Percentiles rank a stretch among this genome's conserved stretches.
phyloP scores from a whole-genome alignment of 768 basidiomycete genomes.

The Lactarius pseudohatsudake region DNA sequence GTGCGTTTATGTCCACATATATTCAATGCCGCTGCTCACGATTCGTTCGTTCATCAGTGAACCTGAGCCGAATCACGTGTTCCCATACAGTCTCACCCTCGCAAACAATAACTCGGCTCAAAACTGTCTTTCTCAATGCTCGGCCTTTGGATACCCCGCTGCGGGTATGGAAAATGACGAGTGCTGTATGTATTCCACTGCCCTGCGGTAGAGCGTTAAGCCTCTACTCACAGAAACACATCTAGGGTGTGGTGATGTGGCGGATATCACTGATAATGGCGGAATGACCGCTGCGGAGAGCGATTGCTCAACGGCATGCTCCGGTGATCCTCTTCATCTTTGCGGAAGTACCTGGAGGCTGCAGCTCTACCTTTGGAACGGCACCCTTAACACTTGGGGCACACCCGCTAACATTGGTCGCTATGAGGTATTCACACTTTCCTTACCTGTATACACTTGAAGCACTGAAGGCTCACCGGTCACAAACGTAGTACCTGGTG shows the following conservation, averaged over 20 bases:
- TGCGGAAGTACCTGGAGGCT: conserved; percentile 62
- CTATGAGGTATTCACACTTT: conserved; percentile 57
- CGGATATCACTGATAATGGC: conserved; percentile 45
- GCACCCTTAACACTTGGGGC: conserved; percentile 57
- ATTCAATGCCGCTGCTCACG: neutral
- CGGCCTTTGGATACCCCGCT: conserved; percentile 68
- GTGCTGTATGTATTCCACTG: conserved; percentile 56
- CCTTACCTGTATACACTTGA: neutral
- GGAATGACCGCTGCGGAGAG: conserved; percentile 38
- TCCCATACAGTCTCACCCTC: conserved; percentile 61
- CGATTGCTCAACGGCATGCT: conserved; percentile 53
- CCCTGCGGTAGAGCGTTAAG: neutral
- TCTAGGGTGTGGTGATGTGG: conserved; percentile 68
- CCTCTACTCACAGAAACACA: conserved; percentile 4
- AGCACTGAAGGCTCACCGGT: neutral
- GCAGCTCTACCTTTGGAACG: conserved; percentile 38
- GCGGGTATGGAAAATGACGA: conserved; percentile 70
- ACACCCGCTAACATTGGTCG: conserved; percentile 61
- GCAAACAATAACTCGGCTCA: conserved; percentile 61
- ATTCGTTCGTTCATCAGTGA: conserved; percentile 43
- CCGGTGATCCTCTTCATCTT: conserved; percentile 70
- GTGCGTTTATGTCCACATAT: conserved; percentile 40
- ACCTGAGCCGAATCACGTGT: conserved; percentile 43
- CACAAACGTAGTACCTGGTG: conserved; percentile 41
- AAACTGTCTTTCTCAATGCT: conserved; percentile 67